phyloP scores from a whole-genome alignment of 768 basidiomycete species.

The Boletus insuetus region DNA sequence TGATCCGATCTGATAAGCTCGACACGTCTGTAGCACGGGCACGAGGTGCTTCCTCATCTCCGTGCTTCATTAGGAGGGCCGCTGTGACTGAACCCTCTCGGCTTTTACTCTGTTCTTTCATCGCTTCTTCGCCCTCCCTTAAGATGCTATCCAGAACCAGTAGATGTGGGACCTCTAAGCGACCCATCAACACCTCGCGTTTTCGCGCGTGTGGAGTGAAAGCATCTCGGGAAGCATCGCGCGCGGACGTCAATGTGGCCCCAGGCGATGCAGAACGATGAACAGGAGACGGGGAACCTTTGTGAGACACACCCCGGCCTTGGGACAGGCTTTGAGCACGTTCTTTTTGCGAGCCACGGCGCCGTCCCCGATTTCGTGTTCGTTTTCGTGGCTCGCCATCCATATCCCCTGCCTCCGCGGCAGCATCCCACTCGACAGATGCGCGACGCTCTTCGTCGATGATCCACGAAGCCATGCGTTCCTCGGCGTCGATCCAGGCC shows the following conservation, averaged over 20 bases:
- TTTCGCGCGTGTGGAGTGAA: not conserved
- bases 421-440: not conserved
- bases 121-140: constrained; percentile 28
- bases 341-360: not conserved
- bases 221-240: not conserved
- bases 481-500: constrained; percentile 35
- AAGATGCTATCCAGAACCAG: constrained; percentile 37
- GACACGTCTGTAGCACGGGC: not conserved
- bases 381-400: constrained; percentile 2
- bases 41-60: constrained; percentile 2
- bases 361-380: constrained; percentile 13
- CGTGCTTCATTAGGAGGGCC: not conserved
- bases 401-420: not conserved
- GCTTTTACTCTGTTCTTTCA: constrained; percentile 1
- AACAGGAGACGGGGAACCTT: not conserved
- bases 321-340: not conserved
- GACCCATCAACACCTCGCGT: constrained; percentile 28
- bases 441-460: constrained; percentile 12
- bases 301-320: not conserved
- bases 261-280: not conserved
- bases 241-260: not conserved
- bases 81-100: constrained; percentile 7
- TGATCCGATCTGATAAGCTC: not conserved
- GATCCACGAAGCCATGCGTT: constrained; percentile 28
- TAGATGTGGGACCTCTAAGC: constrained; percentile 32